Conservation (phyloP, 768 basidiomycete species). For the Serpula lacrymans region DNA sequence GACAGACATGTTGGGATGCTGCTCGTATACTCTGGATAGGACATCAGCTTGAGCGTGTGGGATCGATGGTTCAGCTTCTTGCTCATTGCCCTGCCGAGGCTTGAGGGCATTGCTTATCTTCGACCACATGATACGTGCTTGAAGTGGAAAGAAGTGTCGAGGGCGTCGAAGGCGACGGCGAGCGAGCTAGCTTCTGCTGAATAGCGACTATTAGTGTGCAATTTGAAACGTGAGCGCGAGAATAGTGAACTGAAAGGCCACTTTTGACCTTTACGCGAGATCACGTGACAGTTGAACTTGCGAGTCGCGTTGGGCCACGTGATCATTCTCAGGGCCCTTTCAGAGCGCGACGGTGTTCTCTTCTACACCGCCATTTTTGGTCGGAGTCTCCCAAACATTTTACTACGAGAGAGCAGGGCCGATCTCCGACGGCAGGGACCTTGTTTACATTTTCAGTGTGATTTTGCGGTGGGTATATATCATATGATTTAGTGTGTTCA, state of each 20-base stretch:
- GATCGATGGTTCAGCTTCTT: conserved; percentile 15
- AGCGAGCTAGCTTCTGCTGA: not conserved
- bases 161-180: conserved; percentile 1
- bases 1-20: conserved; percentile 60
- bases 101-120: conserved; percentile 58
- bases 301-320: conserved; percentile 24
- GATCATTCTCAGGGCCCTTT: no score
- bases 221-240: not conserved
- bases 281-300: conserved; percentile 28
- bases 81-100: conserved; percentile 26
- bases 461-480: no score
- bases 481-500: no score
- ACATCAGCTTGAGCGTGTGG: conserved; percentile 32
- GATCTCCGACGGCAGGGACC: no score
- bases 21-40: conserved; percentile 50
- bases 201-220: not conserved
- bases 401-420: no score
- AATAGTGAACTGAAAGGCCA: not conserved
- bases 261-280: conserved; percentile 2
- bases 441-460: no score
- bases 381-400: no score
- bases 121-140: conserved; percentile 55
- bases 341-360: no score
- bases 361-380: no score
- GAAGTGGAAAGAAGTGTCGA: not conserved